Evolutionary conservation across 2,329 filamentous ascomycete species (phyloP), one percentile per base, ranked within the genome.

Genomic region (Ophiostoma tasmaniense): DNA sequence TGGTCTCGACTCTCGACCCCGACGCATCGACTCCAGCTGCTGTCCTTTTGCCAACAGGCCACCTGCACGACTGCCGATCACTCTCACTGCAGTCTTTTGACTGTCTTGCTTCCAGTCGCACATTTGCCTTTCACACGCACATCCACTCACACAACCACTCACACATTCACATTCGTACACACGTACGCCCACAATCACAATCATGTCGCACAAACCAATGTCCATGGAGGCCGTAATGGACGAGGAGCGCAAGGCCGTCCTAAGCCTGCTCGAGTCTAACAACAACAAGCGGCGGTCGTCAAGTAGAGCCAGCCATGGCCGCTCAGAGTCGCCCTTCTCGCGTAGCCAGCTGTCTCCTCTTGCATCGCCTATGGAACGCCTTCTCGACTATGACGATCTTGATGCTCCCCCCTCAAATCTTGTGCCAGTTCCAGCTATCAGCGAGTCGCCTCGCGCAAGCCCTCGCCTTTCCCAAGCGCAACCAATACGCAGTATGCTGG

Each of bases 151-250:
- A 37, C 62, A 50, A 39, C 37, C 37, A 39, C 37, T 39, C 45
- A 66, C 65, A 35, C 25, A 52, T 14, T 20, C 33, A 59, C 67
- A 37, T n/a, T 10, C 65, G 52, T 28, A 3, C 28, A 25, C 28
- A 35, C 37, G 11, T 39, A 66, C 37, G 11, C 68, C 10, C 5
- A 3, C 50, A n/a, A 45, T 50, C 45, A 50, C 28, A 75, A 74
- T 35, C 70, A 79, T 79, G 78, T 73, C 76, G 65, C 75, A 72
- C 66, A 78, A 79, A 66, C 80, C 81, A 25, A 92, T 92, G 89
- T 92, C 90, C 75, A 86, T 93, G 75, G 90, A 92, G 79, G 86
- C 89, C 66, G 86, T 89, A 73, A 82, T 93, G 72, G 90, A 93
- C 76, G 89, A 92, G 81, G 91, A 94, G 81, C 85, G 90, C 71